These are phyloP conservation scores for Tricholoma furcatifolium DNA, from an alignment of 768 basidiomycete genomes.

Conservation along the genomic window DNA sequence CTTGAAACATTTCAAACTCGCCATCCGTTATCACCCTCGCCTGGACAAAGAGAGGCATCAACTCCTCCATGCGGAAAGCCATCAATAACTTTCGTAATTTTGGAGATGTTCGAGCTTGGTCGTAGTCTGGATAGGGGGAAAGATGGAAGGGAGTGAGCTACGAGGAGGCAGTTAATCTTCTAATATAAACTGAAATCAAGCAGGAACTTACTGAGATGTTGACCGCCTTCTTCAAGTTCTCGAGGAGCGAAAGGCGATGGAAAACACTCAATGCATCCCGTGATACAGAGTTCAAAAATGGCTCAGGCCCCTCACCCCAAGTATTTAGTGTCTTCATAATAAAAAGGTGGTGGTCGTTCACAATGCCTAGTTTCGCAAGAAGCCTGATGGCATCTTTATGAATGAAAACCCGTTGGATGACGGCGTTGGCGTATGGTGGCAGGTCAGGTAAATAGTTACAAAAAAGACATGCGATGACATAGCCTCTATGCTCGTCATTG, in stretches of 20 bases:
- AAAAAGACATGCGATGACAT: too few species aligned
- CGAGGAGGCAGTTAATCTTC: too few species aligned
- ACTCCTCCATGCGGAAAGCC: conserved; percentile 1
- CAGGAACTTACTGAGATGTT: neutral
- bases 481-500: too few species aligned
- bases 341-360: conserved; percentile 1
- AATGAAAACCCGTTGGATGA: too few species aligned
- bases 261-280: neutral
- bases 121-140: neutral
- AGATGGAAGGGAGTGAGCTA: neutral
- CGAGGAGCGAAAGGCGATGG: neutral
- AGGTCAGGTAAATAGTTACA: too few species aligned
- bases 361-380: neutral
- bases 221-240: neutral
- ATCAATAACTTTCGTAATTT: neutral
- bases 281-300: too few species aligned
- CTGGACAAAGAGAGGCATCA: neutral
- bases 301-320: neutral
- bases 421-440: too few species aligned
- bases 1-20: neutral
- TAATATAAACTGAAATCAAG: too few species aligned
- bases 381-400: too few species aligned
- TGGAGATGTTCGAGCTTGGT: neutral
- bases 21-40: neutral
- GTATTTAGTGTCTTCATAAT: neutral